phyloP scores from a whole-genome alignment of 345 rosid genomes.

The Citrus hindsii region DNA sequence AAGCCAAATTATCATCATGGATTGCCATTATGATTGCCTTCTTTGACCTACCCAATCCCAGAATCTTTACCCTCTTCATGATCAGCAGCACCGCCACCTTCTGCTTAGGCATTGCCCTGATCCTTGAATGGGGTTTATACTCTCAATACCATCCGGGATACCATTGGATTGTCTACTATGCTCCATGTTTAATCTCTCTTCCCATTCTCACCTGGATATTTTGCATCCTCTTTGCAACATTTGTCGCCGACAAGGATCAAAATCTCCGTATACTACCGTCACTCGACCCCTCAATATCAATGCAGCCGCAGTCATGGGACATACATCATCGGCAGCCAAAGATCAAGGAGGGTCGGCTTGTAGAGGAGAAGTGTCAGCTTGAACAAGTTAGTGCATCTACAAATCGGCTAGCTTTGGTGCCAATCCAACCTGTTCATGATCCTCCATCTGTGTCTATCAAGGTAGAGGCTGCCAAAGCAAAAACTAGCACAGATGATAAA shows the following conservation, averaged over 20 bases:
- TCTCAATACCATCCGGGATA: conserved; percentile 5
- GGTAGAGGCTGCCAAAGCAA: background rate
- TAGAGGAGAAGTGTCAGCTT: background rate
- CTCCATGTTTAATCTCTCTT: background rate
- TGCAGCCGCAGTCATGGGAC: background rate
- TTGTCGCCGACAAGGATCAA: background rate
- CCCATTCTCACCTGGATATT: background rate
- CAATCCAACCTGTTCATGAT: background rate
- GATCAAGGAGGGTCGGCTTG: background rate
- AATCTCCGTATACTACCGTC: background rate
- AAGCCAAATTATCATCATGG: background rate
- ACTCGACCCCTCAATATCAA: background rate
- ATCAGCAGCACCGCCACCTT: conserved; percentile 9
- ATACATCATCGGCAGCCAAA: background rate
- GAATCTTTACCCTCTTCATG: conserved; percentile 1
- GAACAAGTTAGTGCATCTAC: background rate
- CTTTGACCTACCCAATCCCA: conserved; percentile 7
- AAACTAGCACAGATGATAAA: background rate
- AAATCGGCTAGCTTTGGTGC: conserved; percentile 2
- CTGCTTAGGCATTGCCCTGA: conserved; percentile 12
- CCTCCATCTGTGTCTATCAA: background rate
- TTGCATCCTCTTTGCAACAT: background rate
- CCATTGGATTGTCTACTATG: conserved; percentile 7
- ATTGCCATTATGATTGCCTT: background rate
- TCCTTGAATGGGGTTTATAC: conserved; percentile 3